Conservation (phyloP, 352 stramenopile genomes). For the Phytophthora pinifolia region DNA sequence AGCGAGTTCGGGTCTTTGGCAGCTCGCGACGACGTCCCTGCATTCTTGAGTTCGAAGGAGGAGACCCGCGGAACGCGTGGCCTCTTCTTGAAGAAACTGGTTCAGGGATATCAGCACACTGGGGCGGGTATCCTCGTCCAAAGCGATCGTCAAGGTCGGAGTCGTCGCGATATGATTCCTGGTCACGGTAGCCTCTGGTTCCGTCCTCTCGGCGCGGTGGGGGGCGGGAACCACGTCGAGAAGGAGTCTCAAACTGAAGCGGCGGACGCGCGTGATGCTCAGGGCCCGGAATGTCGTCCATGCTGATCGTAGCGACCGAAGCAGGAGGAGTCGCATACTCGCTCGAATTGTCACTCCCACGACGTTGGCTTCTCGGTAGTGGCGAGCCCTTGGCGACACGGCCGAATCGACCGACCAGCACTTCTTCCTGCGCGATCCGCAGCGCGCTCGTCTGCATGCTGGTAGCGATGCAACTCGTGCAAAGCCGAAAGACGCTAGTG, state of each 20-base stretch:
- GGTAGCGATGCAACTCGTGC: constrained; percentile 34
- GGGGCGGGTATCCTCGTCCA: constrained; percentile 8
- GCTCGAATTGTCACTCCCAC: constrained; percentile 14
- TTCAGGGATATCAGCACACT: constrained; percentile 7
- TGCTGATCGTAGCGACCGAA: constrained; percentile 32
- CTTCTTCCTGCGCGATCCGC: constrained; percentile 51
- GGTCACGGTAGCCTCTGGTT: constrained; percentile 16
- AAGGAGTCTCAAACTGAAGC: constrained; percentile 19
- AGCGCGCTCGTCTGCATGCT: constrained; percentile 35
- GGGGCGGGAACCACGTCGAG: constrained; percentile 6
- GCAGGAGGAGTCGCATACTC: constrained; percentile 3
- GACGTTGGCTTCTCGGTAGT: constrained; percentile 9
- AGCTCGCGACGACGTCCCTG: constrained; percentile 11
- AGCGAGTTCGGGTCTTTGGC: constrained; percentile 16
- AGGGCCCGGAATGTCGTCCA: constrained; percentile 33
- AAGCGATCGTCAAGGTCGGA: constrained; percentile 5
- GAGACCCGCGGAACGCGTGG: constrained; percentile 9
- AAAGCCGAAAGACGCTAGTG: constrained; percentile 39
- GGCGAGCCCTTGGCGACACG: constrained; percentile 9
- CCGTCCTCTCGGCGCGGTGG: constrained; percentile 7
- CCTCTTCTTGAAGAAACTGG: constrained; percentile 12
- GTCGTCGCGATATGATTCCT: constrained; percentile 8
- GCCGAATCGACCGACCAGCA: constrained; percentile 36
- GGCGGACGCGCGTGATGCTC: constrained; percentile 23
- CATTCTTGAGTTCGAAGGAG: constrained; percentile 5